A percentile compares a stretch with the other conserved stretches of the same genome.
These are phyloP conservation scores for Protea cynaroides DNA, from an alignment of 164 flowering plant genomes.

Conservation along the genomic window DNA sequence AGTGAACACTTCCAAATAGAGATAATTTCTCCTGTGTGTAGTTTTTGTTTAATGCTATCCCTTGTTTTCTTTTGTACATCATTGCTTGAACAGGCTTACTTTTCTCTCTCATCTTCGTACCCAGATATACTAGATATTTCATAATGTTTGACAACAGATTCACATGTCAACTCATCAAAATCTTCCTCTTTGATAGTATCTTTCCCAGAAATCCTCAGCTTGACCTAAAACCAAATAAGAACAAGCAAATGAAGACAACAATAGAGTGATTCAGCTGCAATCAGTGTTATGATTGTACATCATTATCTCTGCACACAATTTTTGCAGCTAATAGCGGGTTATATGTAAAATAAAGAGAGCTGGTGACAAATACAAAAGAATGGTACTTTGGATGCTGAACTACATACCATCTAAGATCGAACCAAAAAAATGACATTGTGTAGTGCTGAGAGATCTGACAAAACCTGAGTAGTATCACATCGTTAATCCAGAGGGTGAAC, in stretches of 20 bases:
- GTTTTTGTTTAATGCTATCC: constrained; percentile 35
- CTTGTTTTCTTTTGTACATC: constrained; percentile 13
- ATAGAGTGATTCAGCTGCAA: no score
- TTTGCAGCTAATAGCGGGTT: no score
- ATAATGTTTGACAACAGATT: constrained; percentile 51
- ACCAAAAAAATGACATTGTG: no score
- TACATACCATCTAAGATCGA: no score
- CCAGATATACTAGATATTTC: constrained; percentile 97
- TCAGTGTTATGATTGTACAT: no score
- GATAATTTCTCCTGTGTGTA: constrained; percentile 58
- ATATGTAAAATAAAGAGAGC: no score
- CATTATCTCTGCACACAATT: no score
- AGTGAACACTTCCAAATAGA: constrained; percentile 78
- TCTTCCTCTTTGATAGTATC: constrained; percentile 73
- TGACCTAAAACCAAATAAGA: constrained; percentile 44
- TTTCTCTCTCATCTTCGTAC: constrained; percentile 80
- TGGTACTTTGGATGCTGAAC: no score
- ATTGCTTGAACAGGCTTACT: constrained; percentile 14
- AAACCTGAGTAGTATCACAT: no score
- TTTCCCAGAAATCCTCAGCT: constrained; percentile 79
- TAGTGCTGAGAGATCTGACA: no score
- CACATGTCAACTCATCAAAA: constrained; percentile 63
- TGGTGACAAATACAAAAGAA: not conserved
- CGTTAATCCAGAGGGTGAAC: no score
- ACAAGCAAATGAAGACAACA: constrained; percentile 3